These are phyloP conservation scores for Graphilbum sp. DNA, from an alignment of 2,329 filamentous ascomycete species.

Conservation along the genomic window DNA sequence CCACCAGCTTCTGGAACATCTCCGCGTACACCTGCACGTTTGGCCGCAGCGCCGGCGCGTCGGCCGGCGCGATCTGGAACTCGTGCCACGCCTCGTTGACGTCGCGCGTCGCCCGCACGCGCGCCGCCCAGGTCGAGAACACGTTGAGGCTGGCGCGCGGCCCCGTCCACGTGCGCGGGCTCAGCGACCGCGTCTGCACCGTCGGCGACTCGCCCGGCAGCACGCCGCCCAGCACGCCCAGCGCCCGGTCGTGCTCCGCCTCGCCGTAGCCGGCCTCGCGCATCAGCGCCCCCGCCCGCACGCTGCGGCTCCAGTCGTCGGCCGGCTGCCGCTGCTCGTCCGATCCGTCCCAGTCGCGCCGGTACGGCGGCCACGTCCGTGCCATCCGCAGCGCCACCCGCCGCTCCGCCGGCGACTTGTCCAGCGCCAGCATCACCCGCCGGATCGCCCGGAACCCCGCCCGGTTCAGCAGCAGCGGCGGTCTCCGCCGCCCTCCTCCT, in stretches of 20 bases:
- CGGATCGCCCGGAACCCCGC: conserved; percentile 38
- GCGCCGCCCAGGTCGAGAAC: conserved; percentile 33
- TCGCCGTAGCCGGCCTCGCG: conserved; percentile 38
- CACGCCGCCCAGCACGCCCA: conserved; percentile 37
- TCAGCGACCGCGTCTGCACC: conserved; percentile 32
- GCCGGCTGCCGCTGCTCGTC: conserved; percentile 35
- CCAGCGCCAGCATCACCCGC: conserved; percentile 32
- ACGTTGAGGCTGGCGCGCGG: conserved; percentile 17
- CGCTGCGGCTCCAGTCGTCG: conserved; percentile 36
- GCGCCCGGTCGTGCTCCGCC: conserved; percentile 26
- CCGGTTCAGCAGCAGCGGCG: conserved; percentile 31
- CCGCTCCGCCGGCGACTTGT: conserved; percentile 34
- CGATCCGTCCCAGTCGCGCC: conserved; percentile 38
- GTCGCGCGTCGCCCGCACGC: conserved; percentile 42
- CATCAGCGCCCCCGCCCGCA: conserved; percentile 35
- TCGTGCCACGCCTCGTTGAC: conserved; percentile 43
- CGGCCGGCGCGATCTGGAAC: conserved; percentile 23
- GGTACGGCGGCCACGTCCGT: conserved; percentile 44
- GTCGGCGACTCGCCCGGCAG: conserved; percentile 34
- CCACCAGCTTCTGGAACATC: conserved; percentile 42
- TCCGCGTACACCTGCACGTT: conserved; percentile 33
- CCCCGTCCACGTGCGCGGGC: conserved; percentile 16
- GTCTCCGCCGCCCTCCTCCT: background rate
- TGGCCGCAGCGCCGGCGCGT: conserved; percentile 14
- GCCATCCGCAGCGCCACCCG: conserved; percentile 30